phyloP scores from a whole-genome alignment of 2,329 filamentous ascomycete species.

The Elsinoe fawcettii region DNA sequence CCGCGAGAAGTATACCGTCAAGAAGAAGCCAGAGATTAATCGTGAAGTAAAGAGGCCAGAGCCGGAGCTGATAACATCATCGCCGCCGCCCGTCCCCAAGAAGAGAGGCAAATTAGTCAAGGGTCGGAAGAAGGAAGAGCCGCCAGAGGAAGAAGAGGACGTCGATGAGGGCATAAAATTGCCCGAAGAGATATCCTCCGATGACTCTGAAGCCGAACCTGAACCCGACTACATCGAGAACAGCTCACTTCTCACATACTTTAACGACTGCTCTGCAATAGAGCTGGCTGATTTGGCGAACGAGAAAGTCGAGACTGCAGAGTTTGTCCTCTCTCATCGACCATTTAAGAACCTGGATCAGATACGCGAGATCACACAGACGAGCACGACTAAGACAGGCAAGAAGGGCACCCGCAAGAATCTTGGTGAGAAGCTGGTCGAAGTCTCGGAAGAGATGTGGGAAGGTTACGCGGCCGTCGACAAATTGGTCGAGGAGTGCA shows the following conservation, averaged over 20 bases:
- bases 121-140: conserved; percentile 30
- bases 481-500: conserved; percentile 68
- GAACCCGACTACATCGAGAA: not conserved
- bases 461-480: conserved; percentile 76
- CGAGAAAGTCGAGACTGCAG: conserved; percentile 61
- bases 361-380: conserved; percentile 55
- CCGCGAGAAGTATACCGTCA: conserved; percentile 32
- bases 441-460: conserved; percentile 65
- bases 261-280: conserved; percentile 69
- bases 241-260: conserved; percentile 61
- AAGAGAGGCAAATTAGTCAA: conserved; percentile 12
- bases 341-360: conserved; percentile 63
- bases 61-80: conserved; percentile 21
- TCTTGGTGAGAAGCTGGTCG: conserved; percentile 59
- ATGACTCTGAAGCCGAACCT: not conserved
- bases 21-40: conserved; percentile 18
- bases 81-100: conserved; percentile 14
- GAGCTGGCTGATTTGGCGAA: conserved; percentile 78
- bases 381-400: conserved; percentile 43
- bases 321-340: conserved; percentile 61
- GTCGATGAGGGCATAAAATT: conserved; percentile 10
- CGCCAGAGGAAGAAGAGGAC: conserved; percentile 14
- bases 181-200: conserved; percentile 18
- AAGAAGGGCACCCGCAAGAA: conserved; percentile 44
- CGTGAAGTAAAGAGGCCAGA: conserved; percentile 21